Evolutionary conservation across 257 asterid genomes (phyloP).

Genomic region (Scutellaria baicalensis): DNA sequence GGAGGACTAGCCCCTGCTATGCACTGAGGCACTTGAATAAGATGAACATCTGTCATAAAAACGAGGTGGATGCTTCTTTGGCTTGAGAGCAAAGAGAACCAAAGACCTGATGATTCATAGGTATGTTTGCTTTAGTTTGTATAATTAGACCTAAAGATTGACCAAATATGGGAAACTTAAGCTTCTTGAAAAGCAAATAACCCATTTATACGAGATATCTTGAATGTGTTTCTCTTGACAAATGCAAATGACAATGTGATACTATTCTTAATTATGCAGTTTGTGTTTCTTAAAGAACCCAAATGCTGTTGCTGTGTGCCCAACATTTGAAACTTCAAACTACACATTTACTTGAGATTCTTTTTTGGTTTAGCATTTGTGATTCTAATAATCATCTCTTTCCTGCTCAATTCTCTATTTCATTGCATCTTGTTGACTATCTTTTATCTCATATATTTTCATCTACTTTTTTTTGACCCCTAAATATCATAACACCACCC

Average conservation of each 20-base stretch:
- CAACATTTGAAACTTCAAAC: too few relatives aligned
- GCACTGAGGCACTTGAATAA: conserved; percentile 73
- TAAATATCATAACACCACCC: too few relatives aligned
- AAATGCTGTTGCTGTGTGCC: too few relatives aligned
- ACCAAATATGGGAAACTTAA: background rate
- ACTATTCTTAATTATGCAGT: conserved; percentile 38
- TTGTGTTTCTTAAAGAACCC: conserved; percentile 94
- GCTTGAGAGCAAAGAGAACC: conserved; percentile 68
- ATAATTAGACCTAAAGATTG: background rate
- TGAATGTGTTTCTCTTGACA: too few relatives aligned
- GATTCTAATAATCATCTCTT: too few relatives aligned
- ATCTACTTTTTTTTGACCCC: too few relatives aligned
- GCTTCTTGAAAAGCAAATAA: background rate
- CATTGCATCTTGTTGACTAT: too few relatives aligned
- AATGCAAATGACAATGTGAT: conserved; percentile 1
- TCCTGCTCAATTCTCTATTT: too few relatives aligned
- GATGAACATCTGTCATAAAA: conserved; percentile 79
- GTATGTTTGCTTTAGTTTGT: conserved; percentile 27
- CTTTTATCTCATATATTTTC: too few relatives aligned
- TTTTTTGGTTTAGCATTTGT: too few relatives aligned
- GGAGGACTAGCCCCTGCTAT: conserved; percentile 74
- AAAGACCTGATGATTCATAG: conserved; percentile 84
- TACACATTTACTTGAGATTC: too few relatives aligned
- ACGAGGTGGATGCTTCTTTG: conserved; percentile 99
- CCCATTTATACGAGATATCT: too few relatives aligned